Conservation (phyloP, 225 moss, liverwort and hornwort genomes). For the Sphagnum tenellum region DNA sequence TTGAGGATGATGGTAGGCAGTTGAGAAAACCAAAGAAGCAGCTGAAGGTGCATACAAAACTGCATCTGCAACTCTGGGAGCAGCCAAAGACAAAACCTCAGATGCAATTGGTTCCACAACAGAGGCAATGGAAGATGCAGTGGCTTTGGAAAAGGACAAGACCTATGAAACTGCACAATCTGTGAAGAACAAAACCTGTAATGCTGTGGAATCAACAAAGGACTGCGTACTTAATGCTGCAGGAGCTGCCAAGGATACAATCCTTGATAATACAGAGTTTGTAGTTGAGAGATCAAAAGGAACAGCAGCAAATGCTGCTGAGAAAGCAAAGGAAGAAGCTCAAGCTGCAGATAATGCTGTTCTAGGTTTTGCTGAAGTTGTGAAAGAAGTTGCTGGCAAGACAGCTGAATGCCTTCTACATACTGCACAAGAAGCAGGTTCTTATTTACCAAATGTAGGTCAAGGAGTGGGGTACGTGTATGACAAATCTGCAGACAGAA, state of each 20-base stretch:
- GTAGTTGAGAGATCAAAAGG: conserved; percentile 43
- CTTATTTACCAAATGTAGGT: conserved; percentile 31
- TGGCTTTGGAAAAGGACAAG: too few species aligned
- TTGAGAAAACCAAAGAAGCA: not conserved
- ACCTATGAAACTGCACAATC: not conserved
- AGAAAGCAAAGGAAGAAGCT: conserved; percentile 27
- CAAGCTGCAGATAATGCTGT: conserved; percentile 20
- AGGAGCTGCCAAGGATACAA: conserved; percentile 16
- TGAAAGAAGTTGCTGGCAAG: conserved; percentile 45
- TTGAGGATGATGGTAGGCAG: not conserved
- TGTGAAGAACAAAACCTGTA: conserved; percentile 1
- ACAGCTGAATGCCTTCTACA: conserved; percentile 35
- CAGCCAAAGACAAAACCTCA: too few species aligned
- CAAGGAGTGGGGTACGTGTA: conserved; percentile 37
- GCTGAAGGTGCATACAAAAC: too few species aligned
- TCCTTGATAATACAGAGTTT: conserved; percentile 18
- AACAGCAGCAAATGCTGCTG: conserved; percentile 35
- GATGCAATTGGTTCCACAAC: not conserved
- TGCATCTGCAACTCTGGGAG: too few species aligned
- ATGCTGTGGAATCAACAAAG: not conserved
- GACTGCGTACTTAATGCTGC: conserved; percentile 13
- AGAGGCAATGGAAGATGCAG: conserved; percentile 1
- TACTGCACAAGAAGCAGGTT: conserved; percentile 40
- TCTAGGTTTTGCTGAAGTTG: conserved; percentile 29
- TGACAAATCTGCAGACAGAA: not conserved